A percentile compares a stretch with the other conserved stretches of the same genome.
These are phyloP conservation scores for Starmerella cellae DNA, from an alignment of 805 yeast genomes.

Conservation along the genomic window DNA sequence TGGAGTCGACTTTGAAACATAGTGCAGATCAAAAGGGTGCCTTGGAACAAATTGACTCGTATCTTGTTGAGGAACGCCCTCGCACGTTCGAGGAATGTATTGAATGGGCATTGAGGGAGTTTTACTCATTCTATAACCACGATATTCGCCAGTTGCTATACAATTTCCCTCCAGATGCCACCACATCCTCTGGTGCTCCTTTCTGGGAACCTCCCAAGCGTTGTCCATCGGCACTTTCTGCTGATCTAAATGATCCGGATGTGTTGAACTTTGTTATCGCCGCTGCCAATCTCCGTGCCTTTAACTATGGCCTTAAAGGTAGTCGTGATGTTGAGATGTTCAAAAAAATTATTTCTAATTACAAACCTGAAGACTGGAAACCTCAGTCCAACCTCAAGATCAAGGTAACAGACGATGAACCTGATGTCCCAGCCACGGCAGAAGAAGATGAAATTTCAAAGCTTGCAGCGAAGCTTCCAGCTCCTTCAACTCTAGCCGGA, in stretches of 20 bases:
- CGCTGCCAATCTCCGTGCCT: slow-evolving; percentile 86
- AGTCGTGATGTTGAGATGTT: slow-evolving; percentile 38
- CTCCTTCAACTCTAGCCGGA: slow-evolving; percentile 78
- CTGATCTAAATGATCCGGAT: slow-evolving; percentile 61
- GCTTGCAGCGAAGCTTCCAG: slow-evolving; percentile 69
- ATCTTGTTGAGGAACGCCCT: slow-evolving; percentile 69
- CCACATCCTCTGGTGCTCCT: slow-evolving; percentile 77
- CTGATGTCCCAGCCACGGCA: slow-evolving; percentile 37
- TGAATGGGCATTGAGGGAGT: slow-evolving; percentile 85
- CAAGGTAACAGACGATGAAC: slow-evolving; percentile 84
- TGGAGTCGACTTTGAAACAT: slow-evolving; percentile 81
- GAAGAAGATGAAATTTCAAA: slow-evolving; percentile 21
- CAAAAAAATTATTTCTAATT: slow-evolving; percentile 38
- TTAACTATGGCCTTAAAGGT: slow-evolving; percentile 77
- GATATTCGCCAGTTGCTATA: slow-evolving; percentile 81
- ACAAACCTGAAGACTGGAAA: slow-evolving; percentile 48
- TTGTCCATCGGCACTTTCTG: slow-evolving; percentile 75
- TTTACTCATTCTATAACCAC: slow-evolving; percentile 69
- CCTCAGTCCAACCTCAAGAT: slow-evolving; percentile 69
- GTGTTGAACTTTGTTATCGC: slow-evolving; percentile 76
- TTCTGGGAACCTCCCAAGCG: slow-evolving; percentile 98
- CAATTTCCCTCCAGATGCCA: slow-evolving; percentile 91
- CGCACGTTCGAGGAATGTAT: slow-evolving; percentile 85
- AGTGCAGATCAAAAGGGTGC: slow-evolving; percentile 83
- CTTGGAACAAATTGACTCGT: slow-evolving; percentile 57